Conservation (phyloP, 345 rosid genomes). For the Linum trigynum region DNA sequence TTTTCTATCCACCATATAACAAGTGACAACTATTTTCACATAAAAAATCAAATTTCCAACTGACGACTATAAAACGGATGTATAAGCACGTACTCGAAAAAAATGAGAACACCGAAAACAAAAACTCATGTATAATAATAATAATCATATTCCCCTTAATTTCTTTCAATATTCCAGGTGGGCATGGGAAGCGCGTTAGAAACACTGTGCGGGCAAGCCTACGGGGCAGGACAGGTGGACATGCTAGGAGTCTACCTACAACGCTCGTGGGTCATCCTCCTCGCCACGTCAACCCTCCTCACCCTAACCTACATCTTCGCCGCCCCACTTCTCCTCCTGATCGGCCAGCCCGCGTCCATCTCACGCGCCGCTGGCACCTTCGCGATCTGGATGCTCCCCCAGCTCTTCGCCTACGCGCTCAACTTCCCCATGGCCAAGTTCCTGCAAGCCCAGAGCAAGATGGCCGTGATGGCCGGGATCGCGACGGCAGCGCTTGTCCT, state of each 20-base stretch:
- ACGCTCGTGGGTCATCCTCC: slow-evolving; percentile 17
- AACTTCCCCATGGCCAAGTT: slow-evolving; percentile 15
- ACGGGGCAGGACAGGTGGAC: slow-evolving; percentile 16
- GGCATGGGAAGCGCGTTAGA: slow-evolving; percentile 20
- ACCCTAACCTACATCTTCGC: slow-evolving; percentile 11
- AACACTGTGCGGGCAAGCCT: slow-evolving; percentile 17
- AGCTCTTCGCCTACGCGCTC: slow-evolving; percentile 14
- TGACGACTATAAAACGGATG: too few relatives aligned
- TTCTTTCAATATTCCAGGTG: slow-evolving; percentile 2
- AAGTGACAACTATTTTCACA: too few relatives aligned
- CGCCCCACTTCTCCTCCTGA: slow-evolving; percentile 2
- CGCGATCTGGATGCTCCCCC: slow-evolving; percentile 14
- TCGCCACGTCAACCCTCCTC: slow-evolving; percentile 2
- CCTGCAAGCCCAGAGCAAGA: slow-evolving; percentile 16
- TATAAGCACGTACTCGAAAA: too few relatives aligned
- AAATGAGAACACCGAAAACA: background rate
- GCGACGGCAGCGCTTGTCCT: slow-evolving; percentile 2
- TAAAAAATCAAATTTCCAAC: too few relatives aligned
- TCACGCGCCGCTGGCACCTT: slow-evolving; percentile 11
- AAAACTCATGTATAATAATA: background rate
- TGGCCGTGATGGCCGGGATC: slow-evolving; percentile 12
- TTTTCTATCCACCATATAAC: too few relatives aligned
- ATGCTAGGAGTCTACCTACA: slow-evolving; percentile 19
- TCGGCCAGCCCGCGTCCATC: slow-evolving; percentile 12
- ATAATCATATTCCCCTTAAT: background rate